Evolutionary conservation across 2,329 filamentous ascomycete genomes (phyloP).

Genomic region (Fusarium papillatum): DNA sequence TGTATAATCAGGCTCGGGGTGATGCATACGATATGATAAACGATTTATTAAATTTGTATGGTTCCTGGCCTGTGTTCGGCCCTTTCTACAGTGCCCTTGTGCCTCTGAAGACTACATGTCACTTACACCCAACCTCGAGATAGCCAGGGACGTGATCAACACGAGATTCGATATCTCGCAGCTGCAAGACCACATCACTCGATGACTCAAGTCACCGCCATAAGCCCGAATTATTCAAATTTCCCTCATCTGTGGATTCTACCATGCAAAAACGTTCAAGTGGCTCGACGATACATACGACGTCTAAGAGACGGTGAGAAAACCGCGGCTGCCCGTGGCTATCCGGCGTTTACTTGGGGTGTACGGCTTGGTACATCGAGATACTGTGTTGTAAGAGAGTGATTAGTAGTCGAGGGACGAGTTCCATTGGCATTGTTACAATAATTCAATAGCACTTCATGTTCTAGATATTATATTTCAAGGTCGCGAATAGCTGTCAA

Average conservation of each 20-base stretch:
- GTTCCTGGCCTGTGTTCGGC: rapidly evolving
- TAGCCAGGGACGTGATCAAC: not conserved
- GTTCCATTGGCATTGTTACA: not conserved
- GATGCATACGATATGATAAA: not conserved
- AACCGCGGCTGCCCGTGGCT: not conserved
- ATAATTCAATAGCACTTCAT: not conserved
- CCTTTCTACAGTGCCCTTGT: not conserved
- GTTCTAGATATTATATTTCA: too few species aligned
- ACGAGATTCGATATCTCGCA: not conserved
- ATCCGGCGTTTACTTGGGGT: not conserved
- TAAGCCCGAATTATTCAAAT: not conserved
- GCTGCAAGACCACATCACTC: not conserved
- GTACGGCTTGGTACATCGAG: too few species aligned
- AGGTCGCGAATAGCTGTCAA: not conserved
- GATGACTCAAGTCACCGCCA: not conserved
- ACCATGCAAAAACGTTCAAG: not conserved
- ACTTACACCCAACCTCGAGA: not conserved
- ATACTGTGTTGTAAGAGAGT: not conserved
- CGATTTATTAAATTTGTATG: not conserved
- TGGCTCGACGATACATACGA: not conserved
- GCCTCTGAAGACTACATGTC: not conserved
- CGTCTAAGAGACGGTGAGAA: not conserved
- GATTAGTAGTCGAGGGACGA: not conserved
- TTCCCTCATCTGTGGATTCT: not conserved
- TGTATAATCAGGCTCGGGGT: not conserved